Base-by-base conservation (phyloP, 192 early-diverging fungal genomes). In the Pilaira anomala region DNA sequence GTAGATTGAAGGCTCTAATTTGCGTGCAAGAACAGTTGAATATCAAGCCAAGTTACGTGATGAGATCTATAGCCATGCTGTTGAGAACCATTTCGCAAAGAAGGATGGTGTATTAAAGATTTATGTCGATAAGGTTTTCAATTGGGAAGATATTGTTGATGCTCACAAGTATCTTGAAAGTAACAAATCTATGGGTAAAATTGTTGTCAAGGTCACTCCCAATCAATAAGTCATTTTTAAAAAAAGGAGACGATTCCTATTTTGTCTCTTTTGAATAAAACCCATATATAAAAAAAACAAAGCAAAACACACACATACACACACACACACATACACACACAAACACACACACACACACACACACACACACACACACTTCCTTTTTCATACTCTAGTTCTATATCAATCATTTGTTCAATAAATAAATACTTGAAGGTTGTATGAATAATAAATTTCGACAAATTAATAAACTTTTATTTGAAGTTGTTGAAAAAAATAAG, bases 141-240 rank as follows among this genome's bases (percentile, higher is more conserved):
- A 65, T 46, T 93, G 88, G 88, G 76, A 78, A 24, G 69, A 89
- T 44, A 87, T 93, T 60, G 54, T 59, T 11, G 80, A 83, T 9
- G 86, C 86, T 3, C 90, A 92, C 66, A 48, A 62, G 54, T 80
- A 85, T 53, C 71, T 93, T 67, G 87, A 92, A 75, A 66, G 61
- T 28, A 86, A 89, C 63, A 9, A 66, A 14, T 83, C 74, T 29
- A 83, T 78, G 24, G 91, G 91, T 33, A 90, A 90, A 66, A 72
- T 87, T 44, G 79, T 87, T 0, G 74, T 85, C 9, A 65, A 75
- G 28, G 67, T 77, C 6, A 56, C 48, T 49, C 30, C 50, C 22
- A 51, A 50, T 24, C 16, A 55, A n/a, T 46, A 46, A n/a, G 12
- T 16, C 2, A 5, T 40, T 8, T 12, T 40, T 40, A 40, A 40